A percentile compares a stretch with the other conserved stretches of the same genome.
Conservation (phyloP, 495 filamentous ascomycete genomes). For the Apodospora peruviana region DNA sequence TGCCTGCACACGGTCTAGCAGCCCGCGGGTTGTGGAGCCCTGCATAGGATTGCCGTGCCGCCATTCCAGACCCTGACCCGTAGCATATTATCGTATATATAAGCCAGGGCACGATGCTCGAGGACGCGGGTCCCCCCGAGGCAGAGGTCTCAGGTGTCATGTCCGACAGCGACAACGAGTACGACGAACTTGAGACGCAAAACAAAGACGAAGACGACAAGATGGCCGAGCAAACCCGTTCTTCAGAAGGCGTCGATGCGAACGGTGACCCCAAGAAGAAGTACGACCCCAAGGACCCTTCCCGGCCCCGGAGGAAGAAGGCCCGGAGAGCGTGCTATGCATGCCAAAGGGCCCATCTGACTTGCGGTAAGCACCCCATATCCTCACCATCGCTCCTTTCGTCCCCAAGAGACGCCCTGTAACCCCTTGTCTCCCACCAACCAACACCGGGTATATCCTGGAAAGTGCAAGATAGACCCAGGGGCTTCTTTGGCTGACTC, state of each 20-base stretch:
- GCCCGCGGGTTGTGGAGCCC: conserved; percentile 19
- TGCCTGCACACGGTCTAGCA: conserved; percentile 18
- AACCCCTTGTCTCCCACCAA: no score
- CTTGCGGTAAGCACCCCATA: conserved; percentile 72
- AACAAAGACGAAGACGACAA: conserved; percentile 54
- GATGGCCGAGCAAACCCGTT: conserved; percentile 48
- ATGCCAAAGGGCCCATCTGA: conserved; percentile 94
- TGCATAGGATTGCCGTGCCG: conserved; percentile 31
- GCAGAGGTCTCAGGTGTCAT: conserved; percentile 48
- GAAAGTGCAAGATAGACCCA: background rate
- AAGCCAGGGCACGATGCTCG: conserved; percentile 42
- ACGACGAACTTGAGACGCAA: conserved; percentile 36
- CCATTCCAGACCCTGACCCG: conserved; percentile 5
- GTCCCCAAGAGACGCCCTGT: no score
- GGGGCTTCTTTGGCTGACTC: conserved; percentile 2
- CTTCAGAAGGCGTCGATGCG: conserved; percentile 38
- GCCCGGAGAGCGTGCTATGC: conserved; percentile 92
- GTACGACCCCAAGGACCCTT: conserved; percentile 74
- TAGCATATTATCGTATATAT: conserved; percentile 37
- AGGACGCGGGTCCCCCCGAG: conserved; percentile 37
- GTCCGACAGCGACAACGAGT: conserved; percentile 53
- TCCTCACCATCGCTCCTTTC: background rate
- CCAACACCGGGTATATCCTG: background rate
- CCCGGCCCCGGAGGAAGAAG: conserved; percentile 88
- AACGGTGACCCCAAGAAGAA: conserved; percentile 51